phyloP scores from a whole-genome alignment of 257 asterid species.

The Handroanthus guayacan region DNA sequence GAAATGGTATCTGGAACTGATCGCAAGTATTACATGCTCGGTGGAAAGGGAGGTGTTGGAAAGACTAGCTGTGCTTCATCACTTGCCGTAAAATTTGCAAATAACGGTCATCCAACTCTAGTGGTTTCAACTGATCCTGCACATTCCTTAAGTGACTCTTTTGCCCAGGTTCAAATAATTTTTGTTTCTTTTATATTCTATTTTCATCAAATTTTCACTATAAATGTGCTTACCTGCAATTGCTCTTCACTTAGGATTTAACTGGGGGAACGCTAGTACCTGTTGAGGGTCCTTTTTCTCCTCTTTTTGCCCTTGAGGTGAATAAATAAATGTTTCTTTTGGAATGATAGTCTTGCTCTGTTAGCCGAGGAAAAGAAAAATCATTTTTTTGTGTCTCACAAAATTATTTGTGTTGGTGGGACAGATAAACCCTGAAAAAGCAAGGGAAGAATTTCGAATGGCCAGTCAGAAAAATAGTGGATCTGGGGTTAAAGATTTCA shows the following conservation, averaged over 20 bases:
- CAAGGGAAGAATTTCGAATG: slow-evolving; percentile 87
- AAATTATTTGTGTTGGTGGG: slow-evolving; percentile 42
- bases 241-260: slow-evolving; percentile 68
- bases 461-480: slow-evolving; percentile 79
- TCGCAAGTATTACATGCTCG: slow-evolving; percentile 96
- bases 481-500: slow-evolving; percentile 89
- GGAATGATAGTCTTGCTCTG: slow-evolving; percentile 25
- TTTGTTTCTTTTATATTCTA: not conserved
- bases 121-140: slow-evolving; percentile 99
- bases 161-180: slow-evolving; percentile 78
- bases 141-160: slow-evolving; percentile 97
- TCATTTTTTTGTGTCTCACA: slow-evolving; percentile 20
- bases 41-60: slow-evolving; percentile 99
- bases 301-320: slow-evolving; percentile 98
- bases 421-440: slow-evolving; percentile 95
- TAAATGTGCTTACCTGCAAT: slow-evolving; percentile 31
- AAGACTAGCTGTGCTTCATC: slow-evolving; percentile 99
- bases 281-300: slow-evolving; percentile 90
- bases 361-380: slow-evolving; percentile 20
- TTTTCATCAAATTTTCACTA: not conserved
- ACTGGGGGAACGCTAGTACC: slow-evolving; percentile 86
- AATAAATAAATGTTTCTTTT: slow-evolving; percentile 36
- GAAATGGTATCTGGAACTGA: slow-evolving; percentile 91
- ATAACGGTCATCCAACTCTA: slow-evolving; percentile 93
- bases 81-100: slow-evolving; percentile 96